Evolutionary conservation across 495 filamentous ascomycete species (phyloP), one percentile per base, ranked within the genome.

Genomic region (Jackrogersella minutella): DNA sequence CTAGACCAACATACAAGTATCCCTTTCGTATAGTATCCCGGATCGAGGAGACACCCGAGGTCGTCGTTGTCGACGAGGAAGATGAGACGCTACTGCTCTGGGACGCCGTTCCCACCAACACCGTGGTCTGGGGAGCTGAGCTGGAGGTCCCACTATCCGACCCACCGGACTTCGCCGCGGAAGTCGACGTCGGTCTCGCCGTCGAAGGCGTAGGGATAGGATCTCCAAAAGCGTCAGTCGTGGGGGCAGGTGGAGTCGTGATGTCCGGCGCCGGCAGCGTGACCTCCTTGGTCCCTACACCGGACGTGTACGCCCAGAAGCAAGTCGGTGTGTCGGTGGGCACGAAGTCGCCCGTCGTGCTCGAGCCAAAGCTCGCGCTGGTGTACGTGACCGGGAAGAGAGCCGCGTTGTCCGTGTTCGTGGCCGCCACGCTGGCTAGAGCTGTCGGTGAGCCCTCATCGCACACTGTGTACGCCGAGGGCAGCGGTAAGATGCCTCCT

Each of bases 331-430:
- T 43, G 36, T 63, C 19, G 13, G 54, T 59, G 37, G 59, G 59
- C 14, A 59, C 37, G 40, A 24, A 63, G 16, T 68, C 47, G 31
- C 53, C 65, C 3, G 47, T 31, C 5, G 65, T 58, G 13, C 28
- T 24, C 14, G 43, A 26, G 58, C 58, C 65, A 2, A 16, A 69
- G 34, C 54, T 59, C 13, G 59, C 59, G 40, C 44, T 54, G 1
- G 59, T 64, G 13, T 69, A 69, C 33, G 66, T 69, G 47, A 56
- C 66, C 9, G 0, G 26, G 55, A 41, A 68, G 4, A 21, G 31
- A 7, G 17, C 39, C 14, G 65, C 65, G 55, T 68, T 63, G 7
- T 63, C 59, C 17, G 53, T 58, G 40, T 68, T 64, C 9, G 65
- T 68, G 16, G n/a, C 49, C 8, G 65, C 65, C 6, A 68, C 8